phyloP scores from a whole-genome alignment of 345 rosid genomes.

The Hibiscus syriacus region DNA sequence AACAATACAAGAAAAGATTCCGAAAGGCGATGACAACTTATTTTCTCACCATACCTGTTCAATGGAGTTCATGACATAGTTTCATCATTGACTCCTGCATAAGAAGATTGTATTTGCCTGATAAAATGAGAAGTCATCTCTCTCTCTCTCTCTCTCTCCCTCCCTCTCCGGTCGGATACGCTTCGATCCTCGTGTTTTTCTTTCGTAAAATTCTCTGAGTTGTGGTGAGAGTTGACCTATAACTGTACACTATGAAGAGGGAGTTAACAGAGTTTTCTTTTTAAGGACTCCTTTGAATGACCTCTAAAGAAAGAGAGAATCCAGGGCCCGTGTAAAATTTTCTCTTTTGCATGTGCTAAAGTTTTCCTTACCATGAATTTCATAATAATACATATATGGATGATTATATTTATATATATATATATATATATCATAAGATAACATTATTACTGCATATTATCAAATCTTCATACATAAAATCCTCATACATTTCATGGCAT shows the following conservation, averaged over 20 bases:
- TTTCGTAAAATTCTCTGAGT: not conserved
- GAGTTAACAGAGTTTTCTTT: slow-evolving; percentile 13
- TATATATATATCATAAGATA: no score
- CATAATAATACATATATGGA: no score
- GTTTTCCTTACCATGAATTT: not conserved
- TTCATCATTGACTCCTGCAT: no score
- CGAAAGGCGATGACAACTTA: no score
- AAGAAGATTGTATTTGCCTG: slow-evolving; percentile 14
- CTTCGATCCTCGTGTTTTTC: not conserved
- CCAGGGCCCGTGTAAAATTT: not conserved
- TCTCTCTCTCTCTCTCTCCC: slow-evolving; percentile 6
- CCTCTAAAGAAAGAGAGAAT: slow-evolving; percentile 5
- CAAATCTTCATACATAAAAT: no score
- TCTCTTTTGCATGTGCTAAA: not conserved
- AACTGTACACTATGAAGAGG: slow-evolving; percentile 11
- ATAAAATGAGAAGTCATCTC: slow-evolving; percentile 5
- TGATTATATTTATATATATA: no score
- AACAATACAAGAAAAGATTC: no score
- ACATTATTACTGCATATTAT: no score
- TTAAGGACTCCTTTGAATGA: slow-evolving; percentile 13
- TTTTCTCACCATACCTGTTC: no score
- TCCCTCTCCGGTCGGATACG: not conserved
- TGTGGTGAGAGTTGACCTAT: slow-evolving; percentile 16
- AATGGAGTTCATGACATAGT: no score
- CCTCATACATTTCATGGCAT: no score